Conservation (phyloP, 495 filamentous ascomycete genomes). For the Podospora pseudoanserina region DNA sequence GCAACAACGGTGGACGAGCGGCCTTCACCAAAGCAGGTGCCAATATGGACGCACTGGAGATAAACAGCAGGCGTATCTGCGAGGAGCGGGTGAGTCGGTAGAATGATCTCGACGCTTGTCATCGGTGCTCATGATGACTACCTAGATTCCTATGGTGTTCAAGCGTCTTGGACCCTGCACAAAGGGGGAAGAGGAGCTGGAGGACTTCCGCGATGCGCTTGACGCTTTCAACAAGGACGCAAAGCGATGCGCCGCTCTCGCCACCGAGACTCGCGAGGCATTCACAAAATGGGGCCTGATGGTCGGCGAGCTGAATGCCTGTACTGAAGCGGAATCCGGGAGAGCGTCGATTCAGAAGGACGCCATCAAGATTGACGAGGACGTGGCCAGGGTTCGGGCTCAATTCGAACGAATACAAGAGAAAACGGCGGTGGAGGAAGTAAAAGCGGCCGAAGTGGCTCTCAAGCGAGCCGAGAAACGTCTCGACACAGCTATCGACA, state of each 20-base stretch:
- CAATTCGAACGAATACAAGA: neutral
- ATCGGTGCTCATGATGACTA: neutral
- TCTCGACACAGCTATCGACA: constrained; percentile 11
- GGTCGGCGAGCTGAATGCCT: constrained; percentile 9
- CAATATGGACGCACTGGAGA: constrained; percentile 6
- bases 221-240: constrained; percentile 1
- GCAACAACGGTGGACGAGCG: constrained; percentile 7
- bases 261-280: constrained; percentile 1
- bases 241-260: constrained; percentile 1
- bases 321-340: constrained; percentile 4
- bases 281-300: constrained; percentile 2
- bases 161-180: constrained; percentile 2
- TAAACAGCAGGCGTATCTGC: constrained; percentile 9
- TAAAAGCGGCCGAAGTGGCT: neutral
- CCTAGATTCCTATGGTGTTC: constrained; percentile 4
- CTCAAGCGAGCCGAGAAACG: neutral
- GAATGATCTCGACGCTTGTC: neutral
- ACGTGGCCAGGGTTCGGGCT: neutral
- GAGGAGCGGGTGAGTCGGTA: neutral
- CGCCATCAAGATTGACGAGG: neutral
- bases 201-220: constrained; percentile 1
- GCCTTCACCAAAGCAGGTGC: constrained; percentile 8
- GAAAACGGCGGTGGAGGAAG: neutral
- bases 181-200: neutral
- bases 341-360: neutral